phyloP scores from a whole-genome alignment of 169 alveolate species.

The Sarcocystis neurona region DNA sequence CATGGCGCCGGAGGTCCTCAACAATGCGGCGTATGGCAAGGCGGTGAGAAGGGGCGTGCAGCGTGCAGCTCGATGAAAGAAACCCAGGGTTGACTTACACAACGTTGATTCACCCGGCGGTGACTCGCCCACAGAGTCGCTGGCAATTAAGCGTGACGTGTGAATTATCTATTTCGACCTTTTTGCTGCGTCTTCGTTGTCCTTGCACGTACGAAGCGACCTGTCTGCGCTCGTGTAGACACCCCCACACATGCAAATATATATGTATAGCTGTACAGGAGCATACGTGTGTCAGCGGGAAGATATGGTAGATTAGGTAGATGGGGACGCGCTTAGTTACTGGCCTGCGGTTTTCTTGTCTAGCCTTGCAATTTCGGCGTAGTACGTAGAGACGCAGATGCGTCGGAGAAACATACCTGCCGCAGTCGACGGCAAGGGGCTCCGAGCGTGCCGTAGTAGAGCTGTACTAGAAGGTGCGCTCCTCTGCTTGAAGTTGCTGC shows the following conservation, averaged over 20 bases:
- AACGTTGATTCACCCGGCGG: too few species aligned
- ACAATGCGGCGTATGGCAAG: conserved; percentile 45
- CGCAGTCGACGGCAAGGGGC: too few species aligned
- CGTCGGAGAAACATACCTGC: not conserved
- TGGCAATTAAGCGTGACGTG: too few species aligned
- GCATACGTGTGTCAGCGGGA: not conserved
- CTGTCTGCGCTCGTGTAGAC: not conserved
- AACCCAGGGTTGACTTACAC: too few species aligned
- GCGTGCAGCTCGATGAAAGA: not conserved
- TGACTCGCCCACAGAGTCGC: too few species aligned
- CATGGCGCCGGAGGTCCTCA: conserved; percentile 62
- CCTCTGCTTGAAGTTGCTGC: too few species aligned
- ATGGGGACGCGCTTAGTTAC: not conserved
- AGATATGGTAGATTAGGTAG: not conserved
- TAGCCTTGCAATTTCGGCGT: not conserved
- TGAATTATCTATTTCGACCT: too few species aligned
- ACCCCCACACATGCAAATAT: not conserved
- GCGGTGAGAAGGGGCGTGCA: not conserved
- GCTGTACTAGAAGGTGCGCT: too few species aligned
- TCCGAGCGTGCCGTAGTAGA: too few species aligned
- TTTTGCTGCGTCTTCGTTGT: too few species aligned
- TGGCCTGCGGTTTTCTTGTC: not conserved
- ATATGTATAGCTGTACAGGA: not conserved
- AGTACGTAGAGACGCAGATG: not conserved
- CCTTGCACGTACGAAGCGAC: too few species aligned